Evolutionary conservation across 2,329 filamentous ascomycete species (phyloP), one percentile per base, ranked within the genome.

Genomic region (Bipolaris bicolor): DNA sequence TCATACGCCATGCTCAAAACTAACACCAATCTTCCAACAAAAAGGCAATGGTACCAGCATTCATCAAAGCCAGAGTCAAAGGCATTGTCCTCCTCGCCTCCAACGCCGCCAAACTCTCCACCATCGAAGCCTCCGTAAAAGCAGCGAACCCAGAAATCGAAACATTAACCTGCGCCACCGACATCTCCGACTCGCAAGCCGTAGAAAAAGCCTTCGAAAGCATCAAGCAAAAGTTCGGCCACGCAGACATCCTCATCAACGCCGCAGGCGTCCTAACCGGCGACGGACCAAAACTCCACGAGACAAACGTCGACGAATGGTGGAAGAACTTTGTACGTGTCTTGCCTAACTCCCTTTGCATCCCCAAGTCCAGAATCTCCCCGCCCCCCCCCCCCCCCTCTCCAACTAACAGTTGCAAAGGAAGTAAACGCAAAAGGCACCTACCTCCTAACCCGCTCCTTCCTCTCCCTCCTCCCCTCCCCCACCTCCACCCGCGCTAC

Each of bases 81-180:
- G 76, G 57, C 13, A 58, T 78, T 1, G 69, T 77, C 0, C 63
- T 78, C 2, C 52, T 72, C 1, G 76, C 72, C 26, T 68, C 71
- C 4, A 66, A 70, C 24, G 61, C 58, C 5, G 48, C 50, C 11
- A 65, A 65, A 16, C 70, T 79, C 50, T 62, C 58, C 18, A 57
- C 57, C 37, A 57, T 60, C 1, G 65, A 68, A 49, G 50, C 65
- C 15, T 60, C 67, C 0, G 54, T 77, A 39, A 66, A 66, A 3
- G 55, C 60, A 3, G 72, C 71, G 37, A 70, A 73, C 37, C 65
- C 68, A 1, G 52, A 57, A 0, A 66, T 73, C n/a, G 59, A 74
- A 51, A 69, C 77, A 10, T 53, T 77, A 4, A 53, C 63, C 2
- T 62, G 70, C 11, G 22, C 67, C 2, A 58, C 66, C 6, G 76